phyloP scores from a whole-genome alignment of 768 basidiomycete species.

The Trametes villosa region DNA sequence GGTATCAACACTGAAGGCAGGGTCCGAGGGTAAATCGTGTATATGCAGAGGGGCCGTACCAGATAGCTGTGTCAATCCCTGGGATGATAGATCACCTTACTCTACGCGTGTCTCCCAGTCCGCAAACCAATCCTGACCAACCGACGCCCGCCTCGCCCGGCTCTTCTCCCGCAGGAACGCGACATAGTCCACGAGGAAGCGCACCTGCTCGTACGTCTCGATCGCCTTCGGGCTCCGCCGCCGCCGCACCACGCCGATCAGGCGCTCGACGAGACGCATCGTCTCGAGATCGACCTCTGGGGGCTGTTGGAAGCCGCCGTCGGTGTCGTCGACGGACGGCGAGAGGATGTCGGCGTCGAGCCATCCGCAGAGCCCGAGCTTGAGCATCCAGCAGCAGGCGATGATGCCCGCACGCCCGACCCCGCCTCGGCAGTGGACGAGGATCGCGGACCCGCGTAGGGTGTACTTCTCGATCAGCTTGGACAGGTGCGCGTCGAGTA shows the following conservation, averaged over 20 bases:
- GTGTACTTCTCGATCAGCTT: conserved; percentile 74
- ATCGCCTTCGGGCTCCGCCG: conserved; percentile 88
- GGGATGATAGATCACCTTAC: not conserved
- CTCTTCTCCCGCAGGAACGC: conserved; percentile 49
- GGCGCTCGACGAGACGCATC: conserved; percentile 70
- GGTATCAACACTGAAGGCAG: not conserved
- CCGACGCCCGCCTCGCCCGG: not conserved
- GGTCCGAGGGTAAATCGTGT: not conserved
- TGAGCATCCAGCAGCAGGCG: conserved; percentile 91
- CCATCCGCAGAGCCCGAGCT: conserved; percentile 88
- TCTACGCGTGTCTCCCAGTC: conserved; percentile 19
- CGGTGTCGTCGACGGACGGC: not conserved
- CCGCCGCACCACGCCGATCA: conserved; percentile 71
- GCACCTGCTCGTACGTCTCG: conserved; percentile 93
- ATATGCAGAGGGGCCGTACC: not conserved
- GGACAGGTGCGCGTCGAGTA: conserved; percentile 68
- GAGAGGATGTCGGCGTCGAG: conserved; percentile 33
- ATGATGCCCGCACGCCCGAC: conserved; percentile 92
- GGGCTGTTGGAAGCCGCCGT: not conserved
- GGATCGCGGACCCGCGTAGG: conserved; percentile 66
- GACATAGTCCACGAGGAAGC: conserved; percentile 79
- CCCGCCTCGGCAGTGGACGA: conserved; percentile 93
- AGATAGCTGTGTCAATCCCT: not conserved
- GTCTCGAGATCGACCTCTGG: conserved; percentile 41
- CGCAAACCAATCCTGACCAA: conserved; percentile 13